Base-by-base conservation (phyloP, 2,329 filamentous ascomycete species). In the Exophiala sideris region DNA sequence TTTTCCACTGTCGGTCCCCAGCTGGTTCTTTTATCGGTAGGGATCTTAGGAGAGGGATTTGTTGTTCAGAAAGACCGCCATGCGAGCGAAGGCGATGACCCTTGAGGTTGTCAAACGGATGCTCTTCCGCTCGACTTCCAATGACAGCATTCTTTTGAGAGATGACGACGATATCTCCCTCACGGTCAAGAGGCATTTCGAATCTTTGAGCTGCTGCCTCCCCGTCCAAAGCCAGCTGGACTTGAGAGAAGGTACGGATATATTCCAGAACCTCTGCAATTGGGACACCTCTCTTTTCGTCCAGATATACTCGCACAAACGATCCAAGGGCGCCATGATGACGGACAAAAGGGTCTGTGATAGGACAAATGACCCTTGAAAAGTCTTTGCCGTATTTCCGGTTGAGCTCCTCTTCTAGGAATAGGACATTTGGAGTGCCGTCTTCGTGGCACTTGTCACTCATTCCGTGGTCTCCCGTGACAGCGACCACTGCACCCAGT, bases 401-500 rank as follows among this genome's bases (percentile, higher is more conserved):
- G 21, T 68, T 62, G 20, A 76, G 59, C 14, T 57, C 63, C 48
- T 75, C 71, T 50, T 75, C 68, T 2, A 75, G 59, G 52, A 73
- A 75, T 5, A 75, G 55, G 1, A 73, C 68, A 38, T 72, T 71
- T 1, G 72, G 71, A 5, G 62, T 62, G 3, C 71, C 72, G 11
- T 65, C 57, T 0, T 52, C 52, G 33, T 67, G 64, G 10, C 65
- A 67, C 58, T 75, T 75, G 55, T 68, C 65, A 55, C 68, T 75
- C 72, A 75, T 75, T 7, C 73, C 73, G 54, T 75, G 73, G 39
- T 75, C 73, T 10, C 73, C 73, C 3, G 73, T 74, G 7, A 75
- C 62, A 6, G 66, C 72, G 3, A 76, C 66, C 7, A 69, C 56
- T 3, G 72, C 68, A 7, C 70, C 71, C 4, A 73, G 52, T 8